A percentile compares a stretch with the other conserved stretches of the same genome.
phyloP scores from a whole-genome alignment of 1,284 basidiomycete genomes.

The Trichosporon ovoides region DNA sequence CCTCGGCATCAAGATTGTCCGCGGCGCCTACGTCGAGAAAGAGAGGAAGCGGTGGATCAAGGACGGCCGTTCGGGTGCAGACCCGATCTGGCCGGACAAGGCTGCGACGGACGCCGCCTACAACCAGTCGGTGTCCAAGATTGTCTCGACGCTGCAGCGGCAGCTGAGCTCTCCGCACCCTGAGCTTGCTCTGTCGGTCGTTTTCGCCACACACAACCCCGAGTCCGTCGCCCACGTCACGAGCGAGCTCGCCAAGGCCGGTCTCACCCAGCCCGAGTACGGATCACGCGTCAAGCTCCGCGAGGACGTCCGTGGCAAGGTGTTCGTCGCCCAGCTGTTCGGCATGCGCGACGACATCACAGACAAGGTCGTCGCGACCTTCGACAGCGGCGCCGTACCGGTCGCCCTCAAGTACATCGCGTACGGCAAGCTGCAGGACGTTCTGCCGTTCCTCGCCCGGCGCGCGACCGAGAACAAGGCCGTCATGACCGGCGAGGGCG shows the following conservation, averaged over 20 bases:
- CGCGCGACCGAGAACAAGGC: constrained; percentile 74
- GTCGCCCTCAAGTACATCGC: constrained; percentile 79
- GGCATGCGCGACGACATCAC: constrained; percentile 83
- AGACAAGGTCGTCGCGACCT: constrained; percentile 59
- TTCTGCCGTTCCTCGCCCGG: constrained; percentile 68
- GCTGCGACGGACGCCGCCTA: constrained; percentile 74
- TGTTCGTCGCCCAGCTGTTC: constrained; percentile 76
- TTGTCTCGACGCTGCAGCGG: constrained; percentile 53
- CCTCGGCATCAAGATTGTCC: constrained; percentile 88
- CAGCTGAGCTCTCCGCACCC: constrained; percentile 48
- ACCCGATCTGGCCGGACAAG: constrained; percentile 52
- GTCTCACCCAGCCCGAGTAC: constrained; percentile 52
- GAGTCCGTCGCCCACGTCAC: constrained; percentile 61
- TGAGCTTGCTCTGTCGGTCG: constrained; percentile 58
- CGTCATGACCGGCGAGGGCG: constrained; percentile 57
- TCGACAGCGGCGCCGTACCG: constrained; percentile 56
- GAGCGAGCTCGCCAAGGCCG: constrained; percentile 57
- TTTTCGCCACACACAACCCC: constrained; percentile 86
- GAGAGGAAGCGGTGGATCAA: constrained; percentile 54
- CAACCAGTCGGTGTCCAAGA: constrained; percentile 60
- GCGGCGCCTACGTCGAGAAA: constrained; percentile 84
- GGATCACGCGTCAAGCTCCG: constrained; percentile 11
- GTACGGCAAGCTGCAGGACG: constrained; percentile 71
- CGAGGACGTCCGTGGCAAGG: constrained; percentile 51
- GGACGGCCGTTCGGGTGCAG: constrained; percentile 38